phyloP scores from a whole-genome alignment of 139 green algal genomes.

The Dunaliella primolecta region DNA sequence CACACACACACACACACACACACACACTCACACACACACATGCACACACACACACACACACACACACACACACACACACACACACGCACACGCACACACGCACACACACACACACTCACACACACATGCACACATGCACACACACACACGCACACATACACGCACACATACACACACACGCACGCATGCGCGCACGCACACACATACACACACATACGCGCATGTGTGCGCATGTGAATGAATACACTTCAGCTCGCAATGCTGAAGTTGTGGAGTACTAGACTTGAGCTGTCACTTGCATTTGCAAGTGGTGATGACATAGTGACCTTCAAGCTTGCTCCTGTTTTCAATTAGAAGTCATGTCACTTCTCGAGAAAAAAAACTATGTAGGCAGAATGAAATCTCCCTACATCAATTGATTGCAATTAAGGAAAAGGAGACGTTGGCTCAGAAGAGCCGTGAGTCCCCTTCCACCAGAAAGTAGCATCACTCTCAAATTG shows the following conservation, averaged over 20 bases:
- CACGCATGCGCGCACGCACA: not conserved
- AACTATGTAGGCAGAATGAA: not conserved
- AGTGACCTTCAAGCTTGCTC: not conserved
- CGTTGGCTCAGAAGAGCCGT: no score
- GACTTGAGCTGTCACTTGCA: not conserved
- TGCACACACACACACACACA: constrained; percentile 13
- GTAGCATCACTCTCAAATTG: no score
- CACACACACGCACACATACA: not conserved
- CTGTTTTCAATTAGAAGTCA: not conserved
- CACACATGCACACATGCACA: not conserved
- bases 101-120: constrained; percentile 5
- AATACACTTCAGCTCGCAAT: not conserved
- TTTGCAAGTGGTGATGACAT: not conserved
- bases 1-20: not conserved
- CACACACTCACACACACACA: not conserved
- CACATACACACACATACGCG: constrained; percentile 1
- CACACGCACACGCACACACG: constrained; percentile 3
- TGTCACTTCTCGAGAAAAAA: not conserved
- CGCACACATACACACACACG: not conserved
- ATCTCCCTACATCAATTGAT: not conserved
- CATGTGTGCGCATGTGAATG: not conserved
- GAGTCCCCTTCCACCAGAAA: no score
- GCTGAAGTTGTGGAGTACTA: not conserved
- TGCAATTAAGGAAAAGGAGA: not conserved
- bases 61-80: constrained; percentile 6